Evolutionary conservation across 2,329 filamentous ascomycete genomes (phyloP), one percentile per base, ranked within the genome.

Genomic region (Aaosphaeria arxii): DNA sequence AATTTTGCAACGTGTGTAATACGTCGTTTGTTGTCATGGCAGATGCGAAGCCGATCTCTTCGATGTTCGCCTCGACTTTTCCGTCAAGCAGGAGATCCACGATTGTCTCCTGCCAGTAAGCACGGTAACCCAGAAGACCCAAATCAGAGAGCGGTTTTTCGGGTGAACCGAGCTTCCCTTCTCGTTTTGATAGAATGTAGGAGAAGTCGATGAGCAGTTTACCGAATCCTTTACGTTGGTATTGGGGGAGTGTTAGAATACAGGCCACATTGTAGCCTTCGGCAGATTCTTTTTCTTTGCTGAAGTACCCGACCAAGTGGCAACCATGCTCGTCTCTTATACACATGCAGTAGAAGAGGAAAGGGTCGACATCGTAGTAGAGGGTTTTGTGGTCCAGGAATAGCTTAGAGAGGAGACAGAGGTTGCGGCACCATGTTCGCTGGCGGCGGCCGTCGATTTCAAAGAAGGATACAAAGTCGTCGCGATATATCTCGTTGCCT

Each of bases 281-380:
- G 0, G 91, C 91, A 36, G 88, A 92, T 71, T 99, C 94, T 60
- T 99, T 99, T 71, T 99, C 94, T 69, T 99, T 99, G 47, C 89
- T 95, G 71, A 99, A 99, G 67, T 96, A 99, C n/a, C 94, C 94
- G n/a, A 99, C 89, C 43, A 99, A 82, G 64, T 97, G 94, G 62
- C 88, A 94, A 11, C 94, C 94, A 60, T 91, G 86, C 43, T 95
- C 90, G 55, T 91, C 89, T 57, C 88, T 85, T 38, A 86, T 87
- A 29, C 89, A 89, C 92, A 99, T 96, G 70, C 96, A 92, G 72
- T 99, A 99, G 76, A 99, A 99, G 33, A 99, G 75, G 67, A 99
- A 99, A 0, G 94, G 94, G 55, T 99, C 94, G n/a, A 99, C 94
- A 61, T 99, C 94, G 74, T 99, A 99, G 76, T 96, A 99, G 6